Percentiles rank a stretch among this genome's conserved stretches.
Conservation (phyloP, 441 rosid species). For the Pelargonium cotyledonis region DNA sequence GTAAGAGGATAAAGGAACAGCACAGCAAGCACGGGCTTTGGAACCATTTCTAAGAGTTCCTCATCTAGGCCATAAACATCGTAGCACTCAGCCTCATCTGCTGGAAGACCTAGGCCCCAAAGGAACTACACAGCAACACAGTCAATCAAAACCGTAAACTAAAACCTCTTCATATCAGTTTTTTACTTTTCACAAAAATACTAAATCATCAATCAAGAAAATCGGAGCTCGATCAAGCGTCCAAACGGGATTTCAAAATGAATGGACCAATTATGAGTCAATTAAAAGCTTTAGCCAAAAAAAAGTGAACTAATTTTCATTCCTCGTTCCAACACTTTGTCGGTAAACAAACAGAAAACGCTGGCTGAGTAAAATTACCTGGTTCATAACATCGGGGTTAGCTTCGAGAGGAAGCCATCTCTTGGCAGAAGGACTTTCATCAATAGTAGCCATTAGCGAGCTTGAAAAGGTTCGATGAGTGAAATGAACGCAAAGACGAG, state of each 20-base stretch:
- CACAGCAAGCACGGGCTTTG: constrained; percentile 83
- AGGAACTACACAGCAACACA: constrained; percentile 49
- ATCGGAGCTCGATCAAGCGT: too few relatives aligned
- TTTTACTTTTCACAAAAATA: too few relatives aligned
- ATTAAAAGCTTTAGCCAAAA: neutral
- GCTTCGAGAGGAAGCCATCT: constrained; percentile 98
- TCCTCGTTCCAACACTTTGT: neutral
- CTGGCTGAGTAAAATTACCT: constrained; percentile 34
- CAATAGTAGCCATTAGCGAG: constrained; percentile 38
- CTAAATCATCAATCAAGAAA: neutral
- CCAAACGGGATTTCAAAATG: neutral
- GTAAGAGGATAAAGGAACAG: constrained; percentile 80
- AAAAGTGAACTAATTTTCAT: neutral
- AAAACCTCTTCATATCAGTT: neutral
- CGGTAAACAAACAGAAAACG: too few relatives aligned
- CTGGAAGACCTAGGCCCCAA: constrained; percentile 72
- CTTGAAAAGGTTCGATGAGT: neutral
- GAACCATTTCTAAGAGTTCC: constrained; percentile 81
- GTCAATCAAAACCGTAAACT: neutral
- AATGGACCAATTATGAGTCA: neutral
- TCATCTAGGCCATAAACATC: constrained; percentile 90
- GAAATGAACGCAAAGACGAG: neutral
- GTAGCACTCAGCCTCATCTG: constrained; percentile 59
- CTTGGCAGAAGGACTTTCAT: constrained; percentile 45
- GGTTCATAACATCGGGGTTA: constrained; percentile 51